A percentile compares a stretch with the other conserved stretches of the same genome.
phyloP scores from a whole-genome alignment of 2,329 filamentous ascomycete species.

The Talaromyces piceae region DNA sequence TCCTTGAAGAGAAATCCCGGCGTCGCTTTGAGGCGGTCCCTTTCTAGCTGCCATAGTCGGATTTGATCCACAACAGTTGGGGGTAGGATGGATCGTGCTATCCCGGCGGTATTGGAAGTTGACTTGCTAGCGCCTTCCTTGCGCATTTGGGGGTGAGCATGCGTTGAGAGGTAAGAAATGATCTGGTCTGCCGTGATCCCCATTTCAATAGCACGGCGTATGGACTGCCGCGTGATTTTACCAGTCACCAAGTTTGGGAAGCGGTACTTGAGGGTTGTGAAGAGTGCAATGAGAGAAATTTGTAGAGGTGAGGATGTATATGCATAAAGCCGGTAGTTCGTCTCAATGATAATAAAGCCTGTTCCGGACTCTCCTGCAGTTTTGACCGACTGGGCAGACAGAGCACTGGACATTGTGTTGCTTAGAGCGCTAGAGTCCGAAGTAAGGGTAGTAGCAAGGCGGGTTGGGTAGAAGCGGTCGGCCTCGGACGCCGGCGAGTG shows the following conservation, averaged over 20 bases:
- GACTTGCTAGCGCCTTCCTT: slow-evolving; percentile 43
- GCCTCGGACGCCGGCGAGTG: slow-evolving; percentile 33
- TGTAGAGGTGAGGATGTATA: slow-evolving; percentile 92
- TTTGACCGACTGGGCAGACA: slow-evolving; percentile 31
- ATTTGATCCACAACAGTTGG: slow-evolving; percentile 98
- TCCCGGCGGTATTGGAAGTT: slow-evolving; percentile 31
- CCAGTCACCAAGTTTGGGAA: slow-evolving; percentile 93
- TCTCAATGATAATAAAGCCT: slow-evolving; percentile 92
- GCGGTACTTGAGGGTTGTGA: slow-evolving; percentile 77
- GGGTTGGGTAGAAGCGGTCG: slow-evolving; percentile 72
- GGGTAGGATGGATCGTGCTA: slow-evolving; percentile 62
- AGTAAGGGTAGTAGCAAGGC: slow-evolving; percentile 88
- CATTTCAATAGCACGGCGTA: slow-evolving; percentile 75
- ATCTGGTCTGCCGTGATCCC: slow-evolving; percentile 96
- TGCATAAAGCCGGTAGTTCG: slow-evolving; percentile 94
- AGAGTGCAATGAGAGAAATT: slow-evolving; percentile 87
- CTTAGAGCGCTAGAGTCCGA: slow-evolving; percentile 65
- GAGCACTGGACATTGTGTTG: slow-evolving; percentile 61
- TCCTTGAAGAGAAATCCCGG: slow-evolving; percentile 84
- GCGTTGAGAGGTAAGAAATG: slow-evolving; percentile 81
- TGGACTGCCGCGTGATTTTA: slow-evolving; percentile 79
- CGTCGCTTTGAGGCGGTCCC: slow-evolving; percentile 82
- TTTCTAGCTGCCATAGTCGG: slow-evolving; percentile 92
- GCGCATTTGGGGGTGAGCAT: slow-evolving; percentile 92
- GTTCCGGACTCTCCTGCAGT: slow-evolving; percentile 25